A percentile compares a stretch with the other conserved stretches of the same genome.
phyloP scores from a whole-genome alignment of 805 yeast genomes.

The Kluyveromyces dobzhanskii region DNA sequence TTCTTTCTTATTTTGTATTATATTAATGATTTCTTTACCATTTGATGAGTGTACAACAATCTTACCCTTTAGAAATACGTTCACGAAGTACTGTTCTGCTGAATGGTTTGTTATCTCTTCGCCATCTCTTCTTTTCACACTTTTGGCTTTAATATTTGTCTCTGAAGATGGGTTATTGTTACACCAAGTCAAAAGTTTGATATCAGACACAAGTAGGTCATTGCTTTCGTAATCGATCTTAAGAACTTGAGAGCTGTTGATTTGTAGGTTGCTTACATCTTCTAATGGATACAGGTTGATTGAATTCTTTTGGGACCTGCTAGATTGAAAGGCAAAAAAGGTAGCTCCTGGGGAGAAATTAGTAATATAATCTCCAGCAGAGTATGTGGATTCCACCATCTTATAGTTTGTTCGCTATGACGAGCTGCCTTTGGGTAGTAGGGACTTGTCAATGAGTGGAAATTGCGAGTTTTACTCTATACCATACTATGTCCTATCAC shows the following conservation, averaged over 20 bases:
- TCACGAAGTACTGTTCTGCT: conserved; percentile 22
- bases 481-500: too few species aligned
- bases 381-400: conserved; percentile 1
- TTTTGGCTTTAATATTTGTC: conserved; percentile 5
- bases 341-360: conserved; percentile 24
- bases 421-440: too few species aligned
- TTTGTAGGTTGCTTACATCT: conserved; percentile 15
- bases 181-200: conserved; percentile 25
- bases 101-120: conserved; percentile 7
- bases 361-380: conserved; percentile 14
- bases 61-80: conserved; percentile 23
- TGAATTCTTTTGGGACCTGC: conserved; percentile 26
- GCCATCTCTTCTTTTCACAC: conserved; percentile 17
- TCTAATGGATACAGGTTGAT: conserved; percentile 29
- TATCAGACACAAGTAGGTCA: conserved; percentile 21
- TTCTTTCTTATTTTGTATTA: conserved; percentile 30
- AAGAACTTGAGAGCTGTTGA: conserved; percentile 24
- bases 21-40: conserved; percentile 29
- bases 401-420: too few species aligned
- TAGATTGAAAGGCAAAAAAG: conserved; percentile 28
- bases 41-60: conserved; percentile 26
- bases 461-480: too few species aligned
- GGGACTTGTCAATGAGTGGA: too few species aligned
- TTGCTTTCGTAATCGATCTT: conserved; percentile 27
- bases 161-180: conserved; percentile 4